phyloP scores from a whole-genome alignment of 805 yeast species.

The Kuraishia piskuri region DNA sequence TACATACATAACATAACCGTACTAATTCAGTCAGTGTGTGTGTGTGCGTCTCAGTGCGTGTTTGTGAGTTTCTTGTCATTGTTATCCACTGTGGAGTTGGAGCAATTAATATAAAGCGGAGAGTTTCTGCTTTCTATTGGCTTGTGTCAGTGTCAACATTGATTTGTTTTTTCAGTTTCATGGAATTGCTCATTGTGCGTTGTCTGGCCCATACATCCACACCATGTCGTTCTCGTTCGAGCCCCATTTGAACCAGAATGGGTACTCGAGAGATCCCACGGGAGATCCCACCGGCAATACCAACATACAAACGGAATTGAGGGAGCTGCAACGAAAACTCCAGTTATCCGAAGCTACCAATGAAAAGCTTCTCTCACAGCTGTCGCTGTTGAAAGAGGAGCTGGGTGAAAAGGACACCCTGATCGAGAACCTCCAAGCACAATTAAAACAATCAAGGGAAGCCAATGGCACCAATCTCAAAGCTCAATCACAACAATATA shows the following conservation, averaged over 20 bases:
- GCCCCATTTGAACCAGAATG: neutral
- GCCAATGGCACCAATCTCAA: too few relatives aligned
- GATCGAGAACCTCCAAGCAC: slow-evolving; percentile 1
- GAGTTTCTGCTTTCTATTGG: too few relatives aligned
- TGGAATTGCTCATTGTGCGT: neutral
- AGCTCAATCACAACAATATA: neutral
- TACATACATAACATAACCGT: neutral
- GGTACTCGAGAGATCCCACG: neutral
- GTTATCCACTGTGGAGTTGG: neutral
- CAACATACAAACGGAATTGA: neutral
- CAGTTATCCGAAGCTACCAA: neutral
- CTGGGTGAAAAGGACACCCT: neutral
- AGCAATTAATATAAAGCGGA: too few relatives aligned
- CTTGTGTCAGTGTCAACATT: neutral
- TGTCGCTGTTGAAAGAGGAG: neutral
- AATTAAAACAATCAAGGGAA: neutral
- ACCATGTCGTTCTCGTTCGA: neutral
- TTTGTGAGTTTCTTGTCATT: neutral
- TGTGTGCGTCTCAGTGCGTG: neutral
- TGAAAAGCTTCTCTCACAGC: neutral
- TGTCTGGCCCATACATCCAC: neutral
- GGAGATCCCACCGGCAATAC: neutral
- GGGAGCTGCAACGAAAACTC: neutral
- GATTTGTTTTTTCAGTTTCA: neutral
- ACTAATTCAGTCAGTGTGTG: neutral